phyloP scores from a whole-genome alignment of 306 rosid species.

The Gillenia trifoliata region DNA sequence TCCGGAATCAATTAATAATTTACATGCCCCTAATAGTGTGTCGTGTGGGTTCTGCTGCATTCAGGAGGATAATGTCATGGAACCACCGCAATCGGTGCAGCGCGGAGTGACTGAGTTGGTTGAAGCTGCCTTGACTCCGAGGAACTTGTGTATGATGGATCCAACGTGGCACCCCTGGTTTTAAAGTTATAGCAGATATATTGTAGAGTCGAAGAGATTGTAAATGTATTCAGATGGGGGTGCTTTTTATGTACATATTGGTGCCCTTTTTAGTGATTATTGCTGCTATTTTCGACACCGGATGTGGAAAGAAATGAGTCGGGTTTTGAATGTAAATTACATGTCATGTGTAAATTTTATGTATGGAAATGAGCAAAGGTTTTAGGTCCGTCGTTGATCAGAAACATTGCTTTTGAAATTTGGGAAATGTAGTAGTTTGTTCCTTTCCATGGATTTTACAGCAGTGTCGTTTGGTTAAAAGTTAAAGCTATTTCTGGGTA shows the following conservation, averaged over 20 bases:
- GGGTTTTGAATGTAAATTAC: slow-evolving; percentile 3
- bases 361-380: neutral
- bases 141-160: slow-evolving; percentile 99
- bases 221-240: neutral
- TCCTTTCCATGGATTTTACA: neutral
- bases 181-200: slow-evolving; percentile 16
- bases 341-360: neutral
- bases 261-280: neutral
- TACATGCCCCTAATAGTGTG: neutral
- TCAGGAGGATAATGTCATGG: slow-evolving; percentile 91
- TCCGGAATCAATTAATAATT: neutral
- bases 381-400: neutral
- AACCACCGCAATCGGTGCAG: slow-evolving; percentile 87
- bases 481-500: too few relatives aligned
- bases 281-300: neutral
- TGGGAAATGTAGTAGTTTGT: neutral
- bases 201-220: neutral
- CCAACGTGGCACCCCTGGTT: slow-evolving; percentile 99
- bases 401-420: too few relatives aligned
- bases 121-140: slow-evolving; percentile 88
- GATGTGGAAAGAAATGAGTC: neutral
- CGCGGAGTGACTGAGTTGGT: slow-evolving; percentile 92
- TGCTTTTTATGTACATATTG: neutral
- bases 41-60: neutral
- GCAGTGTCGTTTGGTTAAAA: too few relatives aligned